Base-by-base conservation (phyloP, 192 early-diverging fungal genomes). In the Coemansia sp. region DNA sequence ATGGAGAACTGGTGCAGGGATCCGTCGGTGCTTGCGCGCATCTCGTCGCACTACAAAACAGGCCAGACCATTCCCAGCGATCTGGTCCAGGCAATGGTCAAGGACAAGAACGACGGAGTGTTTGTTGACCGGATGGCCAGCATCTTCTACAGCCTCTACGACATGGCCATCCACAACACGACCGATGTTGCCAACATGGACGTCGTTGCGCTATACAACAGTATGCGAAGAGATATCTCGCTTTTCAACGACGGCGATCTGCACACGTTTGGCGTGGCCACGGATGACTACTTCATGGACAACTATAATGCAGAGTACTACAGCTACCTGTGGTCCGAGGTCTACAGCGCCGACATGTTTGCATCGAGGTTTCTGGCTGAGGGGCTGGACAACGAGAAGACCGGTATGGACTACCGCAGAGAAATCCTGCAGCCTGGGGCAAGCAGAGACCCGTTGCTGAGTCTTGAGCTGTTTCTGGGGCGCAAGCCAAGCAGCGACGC, bases 311-410 rank as follows among this genome's bases (percentile, higher is more conserved):
- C 85, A n/a, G 78, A 69, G 6, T 87, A 87, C 50, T 92, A 89
- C 56, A 87, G 84, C 12, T 92, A 92, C 58, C 71, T 89, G 57
- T 92, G 87, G 86, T 79, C 84, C 1, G 86, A 92, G 74, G 88
- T 92, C 56, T 90, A 87, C 65, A 85, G 87, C 10, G 86, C 85
- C 41, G 92, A 93, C 71, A 88, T 93, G 81, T 93, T 83, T 75
- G 87, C 70, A 19, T 77, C 81, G 15, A 74, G 87, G n/a, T 90
- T 90, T 67, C 70, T 84, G 49, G 77, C 74, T 1, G 77, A 87
- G n/a, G 72, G 74, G 4, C 74, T 91, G 12, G 43, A 87, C 40
- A 87, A 88, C 61, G 56, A 64, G n/a, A 61, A 75, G 23, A 72
- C 84, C 3, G 91, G 92, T n/a, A 60, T 67, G 10, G 84, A 83